Conservation (phyloP, 805 yeast genomes). For the Candida dajiaensis region DNA sequence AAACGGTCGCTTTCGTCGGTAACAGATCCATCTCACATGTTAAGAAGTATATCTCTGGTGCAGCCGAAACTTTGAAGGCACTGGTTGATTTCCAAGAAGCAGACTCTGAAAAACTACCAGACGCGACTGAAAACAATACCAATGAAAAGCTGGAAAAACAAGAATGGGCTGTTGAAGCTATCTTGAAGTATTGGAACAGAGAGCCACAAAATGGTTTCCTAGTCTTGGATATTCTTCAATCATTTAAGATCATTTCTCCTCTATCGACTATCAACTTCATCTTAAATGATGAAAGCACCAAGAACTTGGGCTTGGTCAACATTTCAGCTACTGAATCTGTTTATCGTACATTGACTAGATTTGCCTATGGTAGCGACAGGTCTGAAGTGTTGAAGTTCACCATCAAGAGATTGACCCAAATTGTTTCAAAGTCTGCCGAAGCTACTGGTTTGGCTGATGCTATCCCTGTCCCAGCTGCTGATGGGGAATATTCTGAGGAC, state of each 20-base stretch:
- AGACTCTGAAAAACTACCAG: constrained; percentile 5
- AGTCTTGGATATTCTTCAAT: constrained; percentile 46
- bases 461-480: constrained; percentile 21
- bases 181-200: constrained; percentile 57
- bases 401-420: constrained; percentile 22
- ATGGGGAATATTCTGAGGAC: constrained; percentile 25
- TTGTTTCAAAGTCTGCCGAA: constrained; percentile 18
- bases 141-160: constrained; percentile 28
- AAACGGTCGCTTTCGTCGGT: constrained; percentile 75
- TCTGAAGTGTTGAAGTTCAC: constrained; percentile 24
- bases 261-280: constrained; percentile 38
- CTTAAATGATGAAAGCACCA: constrained; percentile 29
- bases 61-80: constrained; percentile 31
- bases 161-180: constrained; percentile 45
- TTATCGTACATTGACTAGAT: constrained; percentile 29
- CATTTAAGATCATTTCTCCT: constrained; percentile 37
- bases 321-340: constrained; percentile 40
- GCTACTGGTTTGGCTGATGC: constrained; percentile 19
- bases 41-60: constrained; percentile 44
- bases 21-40: constrained; percentile 82
- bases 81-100: constrained; percentile 14
- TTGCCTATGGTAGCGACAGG: constrained; percentile 17
- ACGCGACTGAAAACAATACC: constrained; percentile 5
- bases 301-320: constrained; percentile 35
- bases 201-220: constrained; percentile 62